Evolutionary conservation across 768 basidiomycete species (phyloP), one percentile per base, ranked within the genome.

Genomic region (Galerina sulciceps): DNA sequence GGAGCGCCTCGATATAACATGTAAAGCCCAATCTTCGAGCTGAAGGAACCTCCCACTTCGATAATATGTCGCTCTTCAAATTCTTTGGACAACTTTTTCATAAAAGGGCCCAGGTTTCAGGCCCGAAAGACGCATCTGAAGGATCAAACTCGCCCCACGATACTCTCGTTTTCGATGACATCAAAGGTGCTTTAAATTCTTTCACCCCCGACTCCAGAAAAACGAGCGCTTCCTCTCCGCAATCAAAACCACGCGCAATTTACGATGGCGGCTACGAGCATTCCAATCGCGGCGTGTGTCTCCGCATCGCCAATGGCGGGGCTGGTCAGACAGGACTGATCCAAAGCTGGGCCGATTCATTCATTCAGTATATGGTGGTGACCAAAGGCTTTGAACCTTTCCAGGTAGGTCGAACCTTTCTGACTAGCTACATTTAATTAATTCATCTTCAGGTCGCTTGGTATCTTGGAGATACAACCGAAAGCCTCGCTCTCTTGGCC

Each of bases 391-490:
- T 47, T 50, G 60, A 67, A 38, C 71, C 73, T 8, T 78, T 79
- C 55, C 43, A 70, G 54, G 81, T 81, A 36, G 34, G 64, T 59
- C 3, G 47, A 50, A 31, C 2, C n/a, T 37, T 23, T 8, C 13
- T 17, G 6, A 9, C 44, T 54, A 18, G 48, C 44, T 23, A 40
- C 35, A n/a, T 53, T 10, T 6, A 15, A 18, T 13, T 34, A 14
- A 10, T 17, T 43, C 11, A 53, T 51, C 10, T 38, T 11, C 53
- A 85, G 84, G 76, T 85, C 20, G 84, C 73, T 9, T 85, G 85
- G 85, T 81, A 81, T 65, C 70, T 85, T 22, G 82, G 82, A 5
- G 85, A 85, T 61, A 84, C 83, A 6, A 85, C 83, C 0, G 73
- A 84, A 52, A 82, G 80, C 57, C 69, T 85, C 1, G 69, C 68